Evolutionary conservation across 2,329 filamentous ascomycete species (phyloP).

Genomic region (Calonectria fujianensis): DNA sequence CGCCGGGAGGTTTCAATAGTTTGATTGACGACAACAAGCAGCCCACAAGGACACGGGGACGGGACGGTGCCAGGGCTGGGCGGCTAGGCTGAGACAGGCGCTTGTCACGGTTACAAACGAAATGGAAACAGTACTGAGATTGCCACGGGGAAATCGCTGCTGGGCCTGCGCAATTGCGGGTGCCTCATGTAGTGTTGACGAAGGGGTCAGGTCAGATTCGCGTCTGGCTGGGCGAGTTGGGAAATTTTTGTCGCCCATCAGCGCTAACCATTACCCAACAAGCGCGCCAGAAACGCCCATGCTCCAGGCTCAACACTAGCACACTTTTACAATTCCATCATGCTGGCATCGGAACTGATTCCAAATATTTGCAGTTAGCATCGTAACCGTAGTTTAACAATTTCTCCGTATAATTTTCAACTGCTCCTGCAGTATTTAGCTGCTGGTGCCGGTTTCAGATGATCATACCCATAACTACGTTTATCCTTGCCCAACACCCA

Average conservation of each 20-base stretch:
- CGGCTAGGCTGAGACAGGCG: constrained; percentile 44
- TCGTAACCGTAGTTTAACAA: no score
- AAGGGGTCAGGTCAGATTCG: constrained; percentile 21
- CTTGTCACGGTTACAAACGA: constrained; percentile 28
- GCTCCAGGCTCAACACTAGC: neutral
- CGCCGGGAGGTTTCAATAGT: constrained; percentile 35
- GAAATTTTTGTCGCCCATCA: constrained; percentile 37
- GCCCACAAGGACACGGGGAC: constrained; percentile 35
- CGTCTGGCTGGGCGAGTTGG: constrained; percentile 23
- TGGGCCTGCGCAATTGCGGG: constrained; percentile 24
- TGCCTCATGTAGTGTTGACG: constrained; percentile 23
- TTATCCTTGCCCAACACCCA: constrained; percentile 6
- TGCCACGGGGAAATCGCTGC: constrained; percentile 8
- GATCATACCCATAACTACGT: neutral
- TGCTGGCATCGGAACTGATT: neutral
- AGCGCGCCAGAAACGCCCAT: constrained; percentile 17
- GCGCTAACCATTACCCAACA: constrained; percentile 35
- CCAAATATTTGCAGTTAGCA: neutral
- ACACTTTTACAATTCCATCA: neutral
- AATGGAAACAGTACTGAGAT: constrained; percentile 12
- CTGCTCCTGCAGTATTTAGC: neutral
- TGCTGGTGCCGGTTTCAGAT: neutral
- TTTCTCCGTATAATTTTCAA: neutral
- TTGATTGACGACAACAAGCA: constrained; percentile 29
- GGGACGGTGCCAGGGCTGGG: constrained; percentile 38